Base-by-base conservation (phyloP, 768 basidiomycete genomes). In the Daedalea quercina region DNA sequence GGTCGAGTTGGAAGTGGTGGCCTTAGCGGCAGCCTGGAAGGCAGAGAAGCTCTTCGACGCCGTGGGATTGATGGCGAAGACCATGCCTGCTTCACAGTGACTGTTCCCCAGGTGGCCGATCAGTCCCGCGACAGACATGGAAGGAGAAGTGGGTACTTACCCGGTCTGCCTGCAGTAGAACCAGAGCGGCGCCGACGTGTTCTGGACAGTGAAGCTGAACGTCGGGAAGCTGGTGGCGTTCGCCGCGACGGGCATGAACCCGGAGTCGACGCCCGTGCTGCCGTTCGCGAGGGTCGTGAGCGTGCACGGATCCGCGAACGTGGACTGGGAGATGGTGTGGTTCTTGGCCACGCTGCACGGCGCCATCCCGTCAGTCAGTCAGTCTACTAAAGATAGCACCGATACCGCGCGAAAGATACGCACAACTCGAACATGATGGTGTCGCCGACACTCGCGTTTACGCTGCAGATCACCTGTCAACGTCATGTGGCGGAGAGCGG, bases 291-390 rank as follows among this genome's bases (percentile, higher is more conserved):
- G 67, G 24, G 67, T 68, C 56, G 70, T 56, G 53, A 65, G 58
- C 2, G 62, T 57, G 64, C 84, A 85, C 22, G 84, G 84, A 44
- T 54, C 58, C 35, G 74, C 69, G 57, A 85, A 84, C 37, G 78
- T 76, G 9, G 81, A 83, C 64, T 83, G 79, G 6, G 81, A 82
- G 44, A 80, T 77, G 19, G 79, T 75, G 78, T 82, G 66, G 60
- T 64, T 65, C 64, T 63, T 63, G 54, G 61, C 52, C 34, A 61
- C 25, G 60, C 57, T 57, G 35, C 9, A 46, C 19, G 12, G 3
- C 40, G 46, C 22, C 20, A n/a, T n/a, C n/a, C n/a, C n/a, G n/a
- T n/a, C n/a, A 8, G 22, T 23, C 19, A 50, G 19, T 13, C 17
- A n/a, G 25, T 19, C 26, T 22, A 26, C 17, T 15, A 17, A 20